These are phyloP conservation scores for Tubosaeta sp. DNA, from an alignment of 768 basidiomycete genomes.

Conservation along the genomic window DNA sequence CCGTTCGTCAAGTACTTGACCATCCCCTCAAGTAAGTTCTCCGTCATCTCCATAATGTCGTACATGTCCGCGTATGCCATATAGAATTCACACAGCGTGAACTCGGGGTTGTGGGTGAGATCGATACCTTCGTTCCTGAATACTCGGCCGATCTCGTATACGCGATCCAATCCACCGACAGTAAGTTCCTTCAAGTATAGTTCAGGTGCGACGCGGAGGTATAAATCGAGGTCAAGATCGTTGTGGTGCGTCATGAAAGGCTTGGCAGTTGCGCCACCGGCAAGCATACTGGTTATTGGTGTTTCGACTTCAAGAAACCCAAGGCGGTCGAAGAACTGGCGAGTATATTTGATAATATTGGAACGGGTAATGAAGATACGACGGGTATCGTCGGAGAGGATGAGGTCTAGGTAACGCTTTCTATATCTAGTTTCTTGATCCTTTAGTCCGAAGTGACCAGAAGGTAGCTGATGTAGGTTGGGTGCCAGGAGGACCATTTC, in stretches of 20 bases:
- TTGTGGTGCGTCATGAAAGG: slow-evolving; percentile 99
- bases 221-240: slow-evolving; percentile 93
- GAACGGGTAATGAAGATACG: slow-evolving; percentile 88
- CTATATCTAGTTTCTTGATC: slow-evolving; percentile 97
- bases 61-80: slow-evolving; percentile 99
- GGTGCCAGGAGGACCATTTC: slow-evolving; percentile 87
- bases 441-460: slow-evolving; percentile 88
- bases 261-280: slow-evolving; percentile 97
- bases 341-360: slow-evolving; percentile 88
- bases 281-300: slow-evolving; percentile 94
- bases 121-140: slow-evolving; percentile 99
- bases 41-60: slow-evolving; percentile 97
- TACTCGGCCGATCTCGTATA: slow-evolving; percentile 97
- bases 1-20: slow-evolving; percentile 85
- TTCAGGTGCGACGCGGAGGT: slow-evolving; percentile 96
- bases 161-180: slow-evolving; percentile 95
- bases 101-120: slow-evolving; percentile 98
- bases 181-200: slow-evolving; percentile 97
- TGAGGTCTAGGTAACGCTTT: slow-evolving; percentile 98
- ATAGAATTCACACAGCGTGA: slow-evolving; percentile 99
- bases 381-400: slow-evolving; percentile 87
- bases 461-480: slow-evolving; percentile 94
- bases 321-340: slow-evolving; percentile 81
- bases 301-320: slow-evolving; percentile 99
- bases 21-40: slow-evolving; percentile 83